Percentiles rank a stretch among this genome's conserved stretches.
Conservation (phyloP, 2,329 filamentous ascomycete genomes). For the Neofusicoccum laricinum region DNA sequence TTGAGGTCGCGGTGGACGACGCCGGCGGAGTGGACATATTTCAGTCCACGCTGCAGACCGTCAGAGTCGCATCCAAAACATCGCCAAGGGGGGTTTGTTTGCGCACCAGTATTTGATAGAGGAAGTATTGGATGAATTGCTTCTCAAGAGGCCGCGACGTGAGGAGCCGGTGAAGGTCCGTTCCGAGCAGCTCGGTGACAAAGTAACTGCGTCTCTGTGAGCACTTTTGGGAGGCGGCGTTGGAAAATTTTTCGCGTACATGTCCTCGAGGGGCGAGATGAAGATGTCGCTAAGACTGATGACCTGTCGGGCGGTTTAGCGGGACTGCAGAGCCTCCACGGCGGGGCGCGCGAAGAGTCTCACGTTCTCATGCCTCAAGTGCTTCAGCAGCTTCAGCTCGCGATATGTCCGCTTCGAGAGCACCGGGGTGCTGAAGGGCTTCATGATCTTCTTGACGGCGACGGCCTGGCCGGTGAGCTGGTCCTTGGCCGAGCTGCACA, state of each 20-base stretch:
- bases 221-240: not conserved
- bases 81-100: conserved; percentile 7
- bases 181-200: conserved; percentile 94
- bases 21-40: conserved; percentile 98
- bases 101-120: conserved; percentile 95
- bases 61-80: conserved; percentile 23
- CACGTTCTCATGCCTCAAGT: conserved; percentile 95
- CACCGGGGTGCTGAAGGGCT: conserved; percentile 98
- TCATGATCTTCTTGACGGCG: conserved; percentile 99
- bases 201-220: conserved; percentile 68
- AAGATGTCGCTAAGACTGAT: conserved; percentile 99
- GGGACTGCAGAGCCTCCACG: conserved; percentile 1
- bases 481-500: conserved; percentile 80
- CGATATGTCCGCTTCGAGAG: conserved; percentile 96
- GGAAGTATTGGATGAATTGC: conserved; percentile 99
- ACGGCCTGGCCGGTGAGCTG: conserved; percentile 96
- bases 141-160: conserved; percentile 96
- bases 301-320: conserved; percentile 51
- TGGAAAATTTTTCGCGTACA: conserved; percentile 58
- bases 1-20: conserved; percentile 98
- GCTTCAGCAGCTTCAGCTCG: conserved; percentile 95
- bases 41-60: conserved; percentile 74
- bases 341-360: conserved; percentile 22
- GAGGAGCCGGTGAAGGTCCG: conserved; percentile 90
- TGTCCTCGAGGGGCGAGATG: conserved; percentile 97